phyloP scores from a whole-genome alignment of 1,284 basidiomycete genomes.

The Fomitopsis schrenkii region DNA sequence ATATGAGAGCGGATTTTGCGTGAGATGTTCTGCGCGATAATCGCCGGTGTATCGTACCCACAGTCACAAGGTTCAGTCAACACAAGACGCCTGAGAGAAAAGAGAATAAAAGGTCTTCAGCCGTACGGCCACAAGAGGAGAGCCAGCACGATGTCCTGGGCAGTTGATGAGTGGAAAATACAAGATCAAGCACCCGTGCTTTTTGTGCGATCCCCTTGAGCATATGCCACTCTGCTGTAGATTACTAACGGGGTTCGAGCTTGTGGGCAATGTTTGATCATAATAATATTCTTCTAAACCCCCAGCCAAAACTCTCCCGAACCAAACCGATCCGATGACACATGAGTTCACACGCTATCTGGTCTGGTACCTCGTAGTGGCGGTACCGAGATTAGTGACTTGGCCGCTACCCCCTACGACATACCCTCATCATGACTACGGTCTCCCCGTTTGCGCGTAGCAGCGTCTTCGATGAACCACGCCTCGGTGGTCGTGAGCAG shows the following conservation, averaged over 20 bases:
- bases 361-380: neutral
- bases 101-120: neutral
- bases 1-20: neutral
- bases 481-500: conserved; percentile 70
- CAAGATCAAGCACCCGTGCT: neutral
- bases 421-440: conserved; percentile 40
- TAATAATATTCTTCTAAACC: neutral
- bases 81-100: neutral
- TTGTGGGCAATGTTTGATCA: neutral
- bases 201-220: neutral
- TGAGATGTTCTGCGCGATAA: neutral
- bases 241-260: neutral
- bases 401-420: neutral
- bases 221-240: neutral
- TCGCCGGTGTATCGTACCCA: neutral
- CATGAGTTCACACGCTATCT: neutral
- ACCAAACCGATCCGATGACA: neutral
- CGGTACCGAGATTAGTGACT: neutral
- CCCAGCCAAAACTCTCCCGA: neutral
- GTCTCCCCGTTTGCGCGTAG: conserved; percentile 80
- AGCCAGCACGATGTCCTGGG: neutral
- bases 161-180: neutral
- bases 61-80: neutral
- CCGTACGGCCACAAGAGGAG: neutral
- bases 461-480: conserved; percentile 70